Evolutionary conservation across 2,329 filamentous ascomycete species (phyloP).

Genomic region (Phialocephala sp.): DNA sequence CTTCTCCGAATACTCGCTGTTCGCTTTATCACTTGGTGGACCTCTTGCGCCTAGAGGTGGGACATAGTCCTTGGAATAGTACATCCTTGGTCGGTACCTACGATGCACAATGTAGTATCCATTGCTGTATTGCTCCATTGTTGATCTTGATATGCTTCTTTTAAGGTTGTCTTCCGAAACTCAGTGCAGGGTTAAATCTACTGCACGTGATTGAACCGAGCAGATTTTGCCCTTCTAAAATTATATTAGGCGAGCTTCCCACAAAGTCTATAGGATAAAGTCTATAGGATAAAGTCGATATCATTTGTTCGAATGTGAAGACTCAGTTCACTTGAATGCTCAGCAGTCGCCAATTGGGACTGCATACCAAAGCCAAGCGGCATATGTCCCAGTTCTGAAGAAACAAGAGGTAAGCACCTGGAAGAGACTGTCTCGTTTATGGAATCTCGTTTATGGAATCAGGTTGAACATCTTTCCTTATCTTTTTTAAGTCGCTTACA

Average conservation of each 20-base stretch:
- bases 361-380: no score
- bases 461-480: not conserved
- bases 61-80: not conserved
- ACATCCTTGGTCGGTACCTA: not conserved
- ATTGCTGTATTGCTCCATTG: not conserved
- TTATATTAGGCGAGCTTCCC: no score
- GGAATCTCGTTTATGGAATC: not conserved
- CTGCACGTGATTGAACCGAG: no score
- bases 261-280: no score
- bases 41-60: not conserved
- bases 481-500: not conserved
- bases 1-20: not conserved
- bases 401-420: no score
- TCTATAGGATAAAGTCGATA: no score
- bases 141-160: not conserved
- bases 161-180: no score
- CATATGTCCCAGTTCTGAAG: no score
- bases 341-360: no score
- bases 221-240: no score
- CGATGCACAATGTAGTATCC: not conserved
- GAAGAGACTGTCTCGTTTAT: not conserved
- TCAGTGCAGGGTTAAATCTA: not conserved
- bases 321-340: no score
- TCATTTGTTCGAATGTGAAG: no score
- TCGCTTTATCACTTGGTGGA: not conserved